These are phyloP conservation scores for Boletus sp. DNA, from an alignment of 1,284 basidiomycete genomes.

Conservation along the genomic window DNA sequence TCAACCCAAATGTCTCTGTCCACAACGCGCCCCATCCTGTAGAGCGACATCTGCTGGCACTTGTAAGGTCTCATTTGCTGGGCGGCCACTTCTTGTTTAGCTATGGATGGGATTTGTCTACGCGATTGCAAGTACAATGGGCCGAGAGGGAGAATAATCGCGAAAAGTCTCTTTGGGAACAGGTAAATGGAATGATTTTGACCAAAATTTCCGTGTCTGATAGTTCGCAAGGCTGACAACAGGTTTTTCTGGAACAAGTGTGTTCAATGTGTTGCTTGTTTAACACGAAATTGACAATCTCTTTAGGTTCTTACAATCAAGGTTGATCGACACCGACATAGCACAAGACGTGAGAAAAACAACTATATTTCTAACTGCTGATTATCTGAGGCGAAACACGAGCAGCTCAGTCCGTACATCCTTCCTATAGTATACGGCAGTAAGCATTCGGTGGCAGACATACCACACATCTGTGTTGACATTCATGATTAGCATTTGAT, in stretches of 20 bases:
- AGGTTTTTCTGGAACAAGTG: conserved; percentile 98
- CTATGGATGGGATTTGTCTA: conserved; percentile 89
- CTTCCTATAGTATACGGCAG: conserved; percentile 91
- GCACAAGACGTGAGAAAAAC: conserved; percentile 55
- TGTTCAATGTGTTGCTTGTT: conserved; percentile 12
- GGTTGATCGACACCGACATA: conserved; percentile 61
- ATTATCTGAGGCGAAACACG: conserved; percentile 14
- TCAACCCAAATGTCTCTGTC: conserved; percentile 66
- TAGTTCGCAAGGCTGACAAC: conserved; percentile 71
- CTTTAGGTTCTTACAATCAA: conserved; percentile 64
- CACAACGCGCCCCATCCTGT: conserved; percentile 74
- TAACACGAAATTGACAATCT: conserved; percentile 4
- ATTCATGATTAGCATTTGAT: conserved; percentile 69
- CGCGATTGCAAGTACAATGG: conserved; percentile 84
- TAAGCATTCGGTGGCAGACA: conserved; percentile 39
- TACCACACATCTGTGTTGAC: conserved; percentile 12
- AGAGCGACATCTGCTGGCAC: conserved; percentile 82
- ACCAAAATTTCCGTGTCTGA: conserved; percentile 18
- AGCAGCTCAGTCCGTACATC: conserved; percentile 81
- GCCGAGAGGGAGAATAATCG: conserved; percentile 46
- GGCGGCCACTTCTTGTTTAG: conserved; percentile 85
- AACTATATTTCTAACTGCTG: neutral
- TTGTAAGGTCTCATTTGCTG: conserved; percentile 84
- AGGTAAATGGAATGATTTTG: conserved; percentile 41
- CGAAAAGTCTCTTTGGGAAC: conserved; percentile 68